Base-by-base conservation (phyloP, 108 stramenopile species). In the Pseudonitzschia pungens region DNA sequence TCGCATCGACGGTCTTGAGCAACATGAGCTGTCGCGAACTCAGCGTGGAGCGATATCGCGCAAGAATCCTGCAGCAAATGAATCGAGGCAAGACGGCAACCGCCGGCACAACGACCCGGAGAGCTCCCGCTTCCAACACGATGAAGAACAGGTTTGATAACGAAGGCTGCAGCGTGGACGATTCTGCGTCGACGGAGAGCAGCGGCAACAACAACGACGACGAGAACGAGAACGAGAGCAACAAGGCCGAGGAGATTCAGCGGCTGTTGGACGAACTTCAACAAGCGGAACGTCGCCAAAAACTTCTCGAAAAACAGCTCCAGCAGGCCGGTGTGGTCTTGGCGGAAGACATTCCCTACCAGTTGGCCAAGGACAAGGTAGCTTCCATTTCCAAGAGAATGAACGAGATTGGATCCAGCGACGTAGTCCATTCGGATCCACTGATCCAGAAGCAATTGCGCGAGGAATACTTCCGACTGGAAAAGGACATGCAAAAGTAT, bases 341-440 rank as follows among this genome's bases (percentile, higher is more conserved):
- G 43, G 65, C 80, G 4, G 78, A 79, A n/a, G 74, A 78, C 16
- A 72, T 77, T 11, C 70, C 76, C 2, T 77, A 77, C 33, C 50
- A 70, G 24, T 44, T 62, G 22, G 76, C 76, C 24, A 77, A 77
- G 52, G 52, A 53, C 24, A 33, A 77, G 51, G 65, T 77, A 0
- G 43, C 71, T 21, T 51, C 44, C 0, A 71, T 77, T 11, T 27
- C 64, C 26, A 32, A 40, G 27, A 31, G 53, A 26, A 71, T 77
- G 71, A 44, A 77, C 16, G 70, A 50, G 26, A 72, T 77, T 71
- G 75, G 68, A 0, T 29, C 40, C 28, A 58, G 56, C 0, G 31
- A 52, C 21, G 50, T 56, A 5, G 42, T 32, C 11, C 59, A 69
- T 28, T 42, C 42, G 0, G 68, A 68, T 69, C 75, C 75, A 8